Base-by-base conservation (phyloP, 1,284 basidiomycete genomes). In the Trichosporon sp. region DNA sequence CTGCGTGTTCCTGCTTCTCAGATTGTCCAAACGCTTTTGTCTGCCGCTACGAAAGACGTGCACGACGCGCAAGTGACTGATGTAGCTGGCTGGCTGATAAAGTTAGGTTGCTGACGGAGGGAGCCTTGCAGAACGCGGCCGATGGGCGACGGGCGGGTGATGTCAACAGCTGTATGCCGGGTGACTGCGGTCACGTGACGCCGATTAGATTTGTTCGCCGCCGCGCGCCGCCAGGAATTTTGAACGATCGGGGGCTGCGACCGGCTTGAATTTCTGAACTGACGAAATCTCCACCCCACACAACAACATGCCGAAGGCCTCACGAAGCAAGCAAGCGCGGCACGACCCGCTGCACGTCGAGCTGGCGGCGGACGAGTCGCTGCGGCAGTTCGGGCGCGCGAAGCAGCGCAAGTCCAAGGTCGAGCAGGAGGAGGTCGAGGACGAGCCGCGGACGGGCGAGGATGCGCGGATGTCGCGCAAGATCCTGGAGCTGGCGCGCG, bases 401-500 rank as follows among this genome's bases (percentile, higher is more conserved):
- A 90, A 89, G 62, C 91, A 89, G 80, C 87, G 92, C 71, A 87
- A 83, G 75, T 84, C 87, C 5, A 84, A 81, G 72, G 84, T 78
- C 68, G 79, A 77, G 51, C 81, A 86, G 25, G 85, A 87, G n/a
- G 87, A 87, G 18, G 86, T 86, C 66, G 79, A 81, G 70, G 84
- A 69, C 15, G 69, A 84, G 71, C 90, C 90, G 85, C 65, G 95
- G 92, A 86, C 84, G 58, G 89, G 90, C 11, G 85, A 96, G 71
- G 93, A 95, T 80, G 88, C 92, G 5, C 93, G 92, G 83, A 91
- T 91, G 21, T 97, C 93, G 1, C 87, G 88, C 72, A 92, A 90
- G 77, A 98, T 99, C 70, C 91, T 99, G 75, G 90, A 95, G 77
- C 88, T 99, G 68, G 96, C 96, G 12, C 87, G 89, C 76, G 91